A percentile compares a stretch with the other conserved stretches of the same genome.
Evolutionary conservation across 2,329 filamentous ascomycete species (phyloP).

Genomic region (Penicillium aurantiogriseum): DNA sequence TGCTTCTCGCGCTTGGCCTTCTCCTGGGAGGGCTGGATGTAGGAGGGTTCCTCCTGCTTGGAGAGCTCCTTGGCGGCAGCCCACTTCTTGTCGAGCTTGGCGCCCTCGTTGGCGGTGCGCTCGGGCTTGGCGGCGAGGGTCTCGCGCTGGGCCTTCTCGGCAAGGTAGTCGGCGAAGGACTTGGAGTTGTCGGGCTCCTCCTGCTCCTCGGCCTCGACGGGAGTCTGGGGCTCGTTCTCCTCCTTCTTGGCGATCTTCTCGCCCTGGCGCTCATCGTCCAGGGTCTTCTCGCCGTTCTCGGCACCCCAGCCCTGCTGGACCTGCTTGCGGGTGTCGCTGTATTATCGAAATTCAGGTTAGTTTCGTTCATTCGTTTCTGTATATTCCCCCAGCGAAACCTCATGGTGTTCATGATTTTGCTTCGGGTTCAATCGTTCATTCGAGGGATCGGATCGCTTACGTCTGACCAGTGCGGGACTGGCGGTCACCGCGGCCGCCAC

Average conservation of each 20-base stretch:
- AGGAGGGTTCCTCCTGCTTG: conserved; percentile 63
- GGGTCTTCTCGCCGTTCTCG: conserved; percentile 75
- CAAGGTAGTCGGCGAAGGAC: conserved; percentile 86
- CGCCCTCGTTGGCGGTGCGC: conserved; percentile 90
- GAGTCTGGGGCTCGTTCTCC: conserved; percentile 66
- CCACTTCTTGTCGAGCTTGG: conserved; percentile 89
- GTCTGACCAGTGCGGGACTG: conserved; percentile 60
- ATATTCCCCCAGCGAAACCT: neutral
- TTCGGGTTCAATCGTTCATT: conserved; percentile 4
- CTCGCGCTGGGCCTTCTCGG: conserved; percentile 69
- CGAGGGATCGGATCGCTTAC: conserved; percentile 46
- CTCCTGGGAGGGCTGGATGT: conserved; percentile 69
- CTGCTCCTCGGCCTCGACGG: conserved; percentile 46
- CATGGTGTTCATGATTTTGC: neutral
- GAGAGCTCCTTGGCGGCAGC: conserved; percentile 70
- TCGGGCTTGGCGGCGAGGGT: conserved; percentile 64
- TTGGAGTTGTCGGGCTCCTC: conserved; percentile 83
- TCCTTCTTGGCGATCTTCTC: conserved; percentile 85
- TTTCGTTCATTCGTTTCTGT: conserved; percentile 6
- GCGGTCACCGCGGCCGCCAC: conserved; percentile 51
- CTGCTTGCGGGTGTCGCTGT: conserved; percentile 48
- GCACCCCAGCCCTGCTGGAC: conserved; percentile 84
- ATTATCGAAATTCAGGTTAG: conserved; percentile 20
- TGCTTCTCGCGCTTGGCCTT: conserved; percentile 82
- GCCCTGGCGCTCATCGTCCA: conserved; percentile 87